Conservation (phyloP, 116 monocot genomes). For the Cymodocea nodosa region DNA sequence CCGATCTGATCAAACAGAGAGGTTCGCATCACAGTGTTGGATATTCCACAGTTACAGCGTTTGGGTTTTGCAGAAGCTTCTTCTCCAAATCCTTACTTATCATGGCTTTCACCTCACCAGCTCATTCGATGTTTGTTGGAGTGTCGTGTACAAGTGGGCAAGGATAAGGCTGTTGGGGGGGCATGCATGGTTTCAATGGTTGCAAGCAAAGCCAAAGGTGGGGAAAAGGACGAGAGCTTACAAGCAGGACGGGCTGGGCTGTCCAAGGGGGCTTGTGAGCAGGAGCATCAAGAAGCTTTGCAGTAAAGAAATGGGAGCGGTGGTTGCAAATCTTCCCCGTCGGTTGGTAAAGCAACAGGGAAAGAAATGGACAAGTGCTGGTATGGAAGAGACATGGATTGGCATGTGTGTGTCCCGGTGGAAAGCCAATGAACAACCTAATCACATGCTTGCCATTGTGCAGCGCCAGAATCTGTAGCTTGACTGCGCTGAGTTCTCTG, state of each 20-base stretch:
- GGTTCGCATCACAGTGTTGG: too few species aligned
- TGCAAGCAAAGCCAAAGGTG: constrained; percentile 2
- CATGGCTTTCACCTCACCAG: too few species aligned
- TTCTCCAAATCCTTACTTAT: too few species aligned
- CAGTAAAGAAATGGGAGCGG: constrained; percentile 1
- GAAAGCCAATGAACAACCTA: constrained; percentile 5
- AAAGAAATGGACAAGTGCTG: background rate
- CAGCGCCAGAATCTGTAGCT: background rate
- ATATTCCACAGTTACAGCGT: too few species aligned
- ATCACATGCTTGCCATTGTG: background rate
- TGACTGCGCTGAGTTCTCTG: background rate
- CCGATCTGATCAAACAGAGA: too few species aligned
- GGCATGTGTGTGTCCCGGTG: constrained; percentile 5
- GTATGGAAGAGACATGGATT: constrained; percentile 3
- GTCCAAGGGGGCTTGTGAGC: background rate
- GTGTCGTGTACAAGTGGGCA: background rate
- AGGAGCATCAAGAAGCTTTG: constrained; percentile 2
- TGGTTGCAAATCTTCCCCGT: background rate
- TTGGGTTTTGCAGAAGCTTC: too few species aligned
- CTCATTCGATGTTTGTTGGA: too few species aligned
- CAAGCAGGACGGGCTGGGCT: background rate
- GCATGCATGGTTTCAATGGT: background rate
- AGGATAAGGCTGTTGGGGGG: background rate
- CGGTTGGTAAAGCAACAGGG: background rate
- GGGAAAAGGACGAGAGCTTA: background rate